Percentiles rank a stretch among this genome's conserved stretches.
Evolutionary conservation across 768 basidiomycete species (phyloP).

Genomic region (Roridomyces roridus): DNA sequence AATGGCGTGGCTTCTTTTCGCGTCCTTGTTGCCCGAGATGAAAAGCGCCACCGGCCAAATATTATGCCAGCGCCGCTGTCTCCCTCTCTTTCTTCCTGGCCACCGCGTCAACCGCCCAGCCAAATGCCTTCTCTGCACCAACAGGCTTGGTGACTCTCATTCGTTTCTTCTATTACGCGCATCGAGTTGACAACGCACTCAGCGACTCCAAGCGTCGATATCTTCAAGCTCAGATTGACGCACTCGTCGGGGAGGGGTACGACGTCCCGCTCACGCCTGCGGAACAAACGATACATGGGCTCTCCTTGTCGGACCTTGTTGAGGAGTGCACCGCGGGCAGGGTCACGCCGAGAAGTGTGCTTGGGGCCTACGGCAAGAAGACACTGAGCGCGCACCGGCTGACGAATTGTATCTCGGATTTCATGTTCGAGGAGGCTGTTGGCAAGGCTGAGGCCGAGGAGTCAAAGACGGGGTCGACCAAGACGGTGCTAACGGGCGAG

Average conservation of each 20-base stretch:
- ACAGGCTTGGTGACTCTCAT: slow-evolving; percentile 17
- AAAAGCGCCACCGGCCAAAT: background rate
- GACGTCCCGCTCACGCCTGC: slow-evolving; percentile 47
- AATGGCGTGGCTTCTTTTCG: background rate
- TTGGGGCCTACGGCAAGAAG: slow-evolving; percentile 54
- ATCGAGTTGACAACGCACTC: background rate
- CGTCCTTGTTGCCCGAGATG: background rate
- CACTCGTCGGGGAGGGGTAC: slow-evolving; percentile 44
- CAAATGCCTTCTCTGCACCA: slow-evolving; percentile 22
- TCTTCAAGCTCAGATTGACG: slow-evolving; percentile 49
- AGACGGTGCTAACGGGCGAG: slow-evolving; percentile 8
- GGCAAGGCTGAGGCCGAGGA: slow-evolving; percentile 39
- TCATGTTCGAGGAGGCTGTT: slow-evolving; percentile 51
- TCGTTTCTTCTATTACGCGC: slow-evolving; percentile 7
- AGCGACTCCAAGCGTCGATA: slow-evolving; percentile 54
- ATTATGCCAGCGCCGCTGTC: no score
- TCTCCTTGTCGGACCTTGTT: slow-evolving; percentile 54
- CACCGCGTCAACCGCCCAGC: background rate
- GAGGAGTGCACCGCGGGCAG: slow-evolving; percentile 48
- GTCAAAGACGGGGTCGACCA: slow-evolving; percentile 30
- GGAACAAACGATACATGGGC: slow-evolving; percentile 55
- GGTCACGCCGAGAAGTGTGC: slow-evolving; percentile 45
- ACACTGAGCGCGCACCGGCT: slow-evolving; percentile 53
- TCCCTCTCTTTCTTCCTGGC: no score
- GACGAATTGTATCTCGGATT: slow-evolving; percentile 69